Evolutionary conservation across 2,329 filamentous ascomycete species (phyloP), one percentile per base, ranked within the genome.

Genomic region (Macroventuria anomochaeta): DNA sequence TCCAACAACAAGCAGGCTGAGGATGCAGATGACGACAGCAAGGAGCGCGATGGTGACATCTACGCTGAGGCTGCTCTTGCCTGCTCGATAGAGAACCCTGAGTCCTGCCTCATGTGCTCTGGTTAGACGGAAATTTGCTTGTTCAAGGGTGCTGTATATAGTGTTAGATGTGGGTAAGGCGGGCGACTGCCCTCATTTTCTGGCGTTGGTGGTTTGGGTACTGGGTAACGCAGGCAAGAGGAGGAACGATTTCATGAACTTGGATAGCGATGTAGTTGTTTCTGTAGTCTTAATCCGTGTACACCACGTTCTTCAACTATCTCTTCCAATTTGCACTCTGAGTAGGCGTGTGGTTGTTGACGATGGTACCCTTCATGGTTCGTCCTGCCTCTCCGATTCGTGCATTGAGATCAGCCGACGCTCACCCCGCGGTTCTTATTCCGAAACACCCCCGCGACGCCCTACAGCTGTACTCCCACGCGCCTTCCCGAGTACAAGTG

Each of bases 31-130:
- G 82, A 85, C 20, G 85, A 88, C 59, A 91, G 83, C 69, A 85
- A 88, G 61, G 87, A 88, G 63, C 85, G 90, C 10, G 93, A 97
- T 75, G 86, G 85, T 43, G 93, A 99, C 73, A 99, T 99, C 66
- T 99, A 96, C 77, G 93, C 93, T 0, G 90, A 97, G 65, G 91
- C 93, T 53, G 93, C 90, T 13, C 81, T 99, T 73, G 86, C 88
- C 68, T 99, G 95, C 82, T 97, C 93, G 79, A 97, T 99, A 76
- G 93, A 97, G 74, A 97, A 97, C 81, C 91, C 89, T 65, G 95
- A 99, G 75, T 83, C 88, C 40, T 99, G 95, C 75, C 75, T 96
- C 62, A 97, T 99, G 95, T 99, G 95, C 87, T 96, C 91, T 78
- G 93, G 93, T 81, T 97, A 84, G 76, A 53, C n/a, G 32, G 25